Percentiles rank a stretch among this genome's conserved stretches.
Conservation (phyloP, 78 protist genomes). For the Mastigamoeba balamuthi region DNA sequence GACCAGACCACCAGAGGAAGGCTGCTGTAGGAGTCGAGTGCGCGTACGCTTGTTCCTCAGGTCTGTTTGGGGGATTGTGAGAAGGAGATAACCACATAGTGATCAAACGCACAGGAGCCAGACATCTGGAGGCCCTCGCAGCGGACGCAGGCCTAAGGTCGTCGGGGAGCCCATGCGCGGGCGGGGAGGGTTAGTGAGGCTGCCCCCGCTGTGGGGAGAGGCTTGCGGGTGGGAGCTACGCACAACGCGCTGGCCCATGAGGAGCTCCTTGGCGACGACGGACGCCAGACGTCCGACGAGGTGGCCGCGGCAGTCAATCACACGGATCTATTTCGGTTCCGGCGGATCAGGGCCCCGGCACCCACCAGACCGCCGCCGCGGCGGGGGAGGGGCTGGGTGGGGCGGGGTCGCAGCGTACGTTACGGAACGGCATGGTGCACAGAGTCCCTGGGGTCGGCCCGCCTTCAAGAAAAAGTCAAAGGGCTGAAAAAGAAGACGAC, state of each 20-base stretch:
- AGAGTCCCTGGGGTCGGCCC: too few relatives aligned
- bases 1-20: not conserved
- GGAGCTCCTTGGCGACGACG: conserved; percentile 91
- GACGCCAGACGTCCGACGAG: conserved; percentile 97
- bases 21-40: not conserved
- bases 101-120: conserved; percentile 61
- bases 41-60: not conserved
- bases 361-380: too few relatives aligned
- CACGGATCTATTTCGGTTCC: too few relatives aligned
- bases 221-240: not conserved
- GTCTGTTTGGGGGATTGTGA: not conserved
- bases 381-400: too few relatives aligned
- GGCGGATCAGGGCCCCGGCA: too few relatives aligned
- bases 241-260: conserved; percentile 83
- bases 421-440: too few relatives aligned
- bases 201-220: not conserved
- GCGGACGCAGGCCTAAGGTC: conserved; percentile 61
- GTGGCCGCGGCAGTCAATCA: conserved; percentile 91
- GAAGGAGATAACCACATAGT: not conserved
- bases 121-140: conserved; percentile 87
- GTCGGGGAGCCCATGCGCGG: not conserved
- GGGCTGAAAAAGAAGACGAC: too few relatives aligned
- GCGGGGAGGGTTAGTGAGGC: not conserved
- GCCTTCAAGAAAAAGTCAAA: too few relatives aligned
- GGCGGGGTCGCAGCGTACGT: too few relatives aligned